These are phyloP conservation scores for Russula sp. DNA, from an alignment of 768 basidiomycete species.

Conservation along the genomic window DNA sequence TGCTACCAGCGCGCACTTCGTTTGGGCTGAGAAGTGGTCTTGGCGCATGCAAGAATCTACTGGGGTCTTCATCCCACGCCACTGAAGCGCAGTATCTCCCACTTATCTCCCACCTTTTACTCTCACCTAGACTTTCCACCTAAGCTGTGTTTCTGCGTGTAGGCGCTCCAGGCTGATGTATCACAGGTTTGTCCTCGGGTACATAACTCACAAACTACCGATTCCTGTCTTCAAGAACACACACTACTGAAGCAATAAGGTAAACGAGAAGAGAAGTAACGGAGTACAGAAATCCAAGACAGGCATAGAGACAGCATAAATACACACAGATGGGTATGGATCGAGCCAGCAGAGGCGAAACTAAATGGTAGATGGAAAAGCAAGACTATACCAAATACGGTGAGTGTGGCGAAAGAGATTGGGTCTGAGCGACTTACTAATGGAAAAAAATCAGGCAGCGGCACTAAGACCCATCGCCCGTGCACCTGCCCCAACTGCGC, in stretches of 20 bases:
- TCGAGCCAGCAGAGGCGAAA: neutral
- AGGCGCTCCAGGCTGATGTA: too few relatives aligned
- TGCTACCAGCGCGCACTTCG: too few relatives aligned
- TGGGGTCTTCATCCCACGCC: too few relatives aligned
- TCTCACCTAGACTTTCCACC: too few relatives aligned
- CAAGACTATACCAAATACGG: neutral
- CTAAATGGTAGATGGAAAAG: neutral
- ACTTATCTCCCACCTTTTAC: too few relatives aligned
- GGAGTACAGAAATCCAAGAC: neutral
- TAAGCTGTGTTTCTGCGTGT: too few relatives aligned
- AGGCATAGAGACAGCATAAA: conserved; percentile 8
- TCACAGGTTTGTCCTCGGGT: neutral
- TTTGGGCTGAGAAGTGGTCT: too few relatives aligned
- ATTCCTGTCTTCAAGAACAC: neutral
- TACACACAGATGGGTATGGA: conserved; percentile 6
- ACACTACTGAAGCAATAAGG: neutral
- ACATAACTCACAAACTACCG: neutral
- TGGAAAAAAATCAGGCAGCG: conserved; percentile 15
- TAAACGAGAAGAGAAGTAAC: neutral
- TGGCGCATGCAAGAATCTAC: too few relatives aligned
- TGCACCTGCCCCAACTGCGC: conserved; percentile 71
- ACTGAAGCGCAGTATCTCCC: too few relatives aligned
- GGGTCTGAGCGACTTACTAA: conserved; percentile 5
- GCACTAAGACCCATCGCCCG: conserved; percentile 61
- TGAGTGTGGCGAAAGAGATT: neutral